phyloP scores from a whole-genome alignment of 2,329 filamentous ascomycete genomes.

The Penicillium oxalicum region DNA sequence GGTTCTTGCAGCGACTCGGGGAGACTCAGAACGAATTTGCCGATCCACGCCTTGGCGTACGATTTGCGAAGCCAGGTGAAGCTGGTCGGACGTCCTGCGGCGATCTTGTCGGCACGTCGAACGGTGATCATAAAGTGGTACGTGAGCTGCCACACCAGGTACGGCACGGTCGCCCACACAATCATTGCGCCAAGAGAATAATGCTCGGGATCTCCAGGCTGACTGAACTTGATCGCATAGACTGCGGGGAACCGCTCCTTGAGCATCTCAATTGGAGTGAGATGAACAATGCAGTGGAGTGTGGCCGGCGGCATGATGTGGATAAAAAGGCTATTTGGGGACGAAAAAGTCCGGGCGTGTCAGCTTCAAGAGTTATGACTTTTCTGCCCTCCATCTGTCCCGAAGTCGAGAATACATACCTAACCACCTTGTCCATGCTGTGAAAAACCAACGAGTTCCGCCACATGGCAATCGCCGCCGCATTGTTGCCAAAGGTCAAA shows the following conservation, averaged over 20 bases:
- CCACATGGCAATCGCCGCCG: slow-evolving; percentile 98
- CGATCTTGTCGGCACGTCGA: slow-evolving; percentile 90
- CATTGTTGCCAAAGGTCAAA: slow-evolving; percentile 91
- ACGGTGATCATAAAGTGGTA: slow-evolving; percentile 97
- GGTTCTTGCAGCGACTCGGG: slow-evolving; percentile 73
- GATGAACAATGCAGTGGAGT: slow-evolving; percentile 85
- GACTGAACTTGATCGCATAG: slow-evolving; percentile 67
- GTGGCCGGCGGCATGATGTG: slow-evolving; percentile 98
- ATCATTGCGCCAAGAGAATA: slow-evolving; percentile 83
- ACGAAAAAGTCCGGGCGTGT: not conserved
- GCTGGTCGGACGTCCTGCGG: slow-evolving; percentile 87
- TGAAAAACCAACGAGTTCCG: slow-evolving; percentile 97
- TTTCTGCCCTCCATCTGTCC: too few species aligned
- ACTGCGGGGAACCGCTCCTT: slow-evolving; percentile 73
- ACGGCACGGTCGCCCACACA: slow-evolving; percentile 87
- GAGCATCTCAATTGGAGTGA: slow-evolving; percentile 62
- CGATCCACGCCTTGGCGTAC: slow-evolving; percentile 85
- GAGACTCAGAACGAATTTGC: slow-evolving; percentile 72
- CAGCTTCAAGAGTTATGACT: not conserved
- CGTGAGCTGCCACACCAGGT: slow-evolving; percentile 81
- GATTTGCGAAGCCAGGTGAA: slow-evolving; percentile 95
- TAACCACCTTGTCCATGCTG: slow-evolving; percentile 95
- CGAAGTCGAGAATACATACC: slow-evolving; percentile 39
- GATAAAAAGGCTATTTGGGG: slow-evolving; percentile 69
- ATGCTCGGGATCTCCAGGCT: slow-evolving; percentile 66